These are phyloP conservation scores for Gliomastix tumulicola DNA, from an alignment of 2,329 filamentous ascomycete genomes.

Conservation along the genomic window DNA sequence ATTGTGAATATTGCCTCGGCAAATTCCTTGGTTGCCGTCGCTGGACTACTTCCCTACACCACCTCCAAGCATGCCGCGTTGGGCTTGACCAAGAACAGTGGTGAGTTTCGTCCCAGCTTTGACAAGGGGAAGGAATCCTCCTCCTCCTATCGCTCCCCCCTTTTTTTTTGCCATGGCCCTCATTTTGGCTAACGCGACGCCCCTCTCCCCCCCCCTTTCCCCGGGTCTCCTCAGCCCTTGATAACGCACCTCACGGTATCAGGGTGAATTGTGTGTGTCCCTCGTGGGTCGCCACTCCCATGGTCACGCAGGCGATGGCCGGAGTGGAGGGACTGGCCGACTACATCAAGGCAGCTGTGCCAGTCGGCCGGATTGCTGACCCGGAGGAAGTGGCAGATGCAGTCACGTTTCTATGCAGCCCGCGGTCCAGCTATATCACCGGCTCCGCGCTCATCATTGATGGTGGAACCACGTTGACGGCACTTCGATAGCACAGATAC, in stretches of 20 bases:
- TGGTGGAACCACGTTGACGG: neutral
- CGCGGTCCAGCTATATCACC: neutral
- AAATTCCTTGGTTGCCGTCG: slow-evolving; percentile 8
- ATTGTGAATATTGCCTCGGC: slow-evolving; percentile 9
- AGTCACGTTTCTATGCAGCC: slow-evolving; percentile 1
- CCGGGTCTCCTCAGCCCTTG: no score
- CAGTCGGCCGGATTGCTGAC: slow-evolving; percentile 1
- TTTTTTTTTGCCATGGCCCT: no score
- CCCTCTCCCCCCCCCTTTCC: no score
- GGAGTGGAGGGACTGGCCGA: neutral
- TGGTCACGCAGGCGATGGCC: slow-evolving; percentile 1
- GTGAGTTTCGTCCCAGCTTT: no score
- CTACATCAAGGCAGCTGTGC: neutral
- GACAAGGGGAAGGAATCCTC: no score
- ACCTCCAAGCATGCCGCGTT: slow-evolving; percentile 2
- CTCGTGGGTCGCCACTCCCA: slow-evolving; percentile 1
- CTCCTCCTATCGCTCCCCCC: no score
- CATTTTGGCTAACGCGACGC: no score
- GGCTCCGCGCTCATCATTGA: neutral
- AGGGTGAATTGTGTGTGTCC: slow-evolving; percentile 2
- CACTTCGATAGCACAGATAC: no score
- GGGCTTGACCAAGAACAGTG: slow-evolving; percentile 1
- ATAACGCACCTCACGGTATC: neutral
- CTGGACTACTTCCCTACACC: slow-evolving; percentile 4
- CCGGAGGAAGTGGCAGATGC: slow-evolving; percentile 1